These are phyloP conservation scores for Suhomyces anneliseae DNA, from an alignment of 1,139 yeast species.

Conservation along the genomic window DNA sequence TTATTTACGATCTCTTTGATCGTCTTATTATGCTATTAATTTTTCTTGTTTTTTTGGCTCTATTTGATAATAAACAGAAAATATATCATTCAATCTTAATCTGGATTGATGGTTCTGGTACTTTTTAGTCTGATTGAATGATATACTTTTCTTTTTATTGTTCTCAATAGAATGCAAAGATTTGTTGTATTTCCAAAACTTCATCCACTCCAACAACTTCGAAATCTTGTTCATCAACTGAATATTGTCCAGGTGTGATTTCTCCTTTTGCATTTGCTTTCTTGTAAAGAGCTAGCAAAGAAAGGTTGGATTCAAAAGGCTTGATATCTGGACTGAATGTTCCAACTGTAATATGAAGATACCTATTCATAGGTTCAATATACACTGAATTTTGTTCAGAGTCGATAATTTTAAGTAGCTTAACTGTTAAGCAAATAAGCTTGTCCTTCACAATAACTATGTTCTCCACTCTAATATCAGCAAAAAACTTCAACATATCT, in stretches of 20 bases:
- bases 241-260: conserved; percentile 1
- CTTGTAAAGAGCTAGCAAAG: conserved; percentile 15
- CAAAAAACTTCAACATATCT: conserved; percentile 20
- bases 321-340: conserved; percentile 46
- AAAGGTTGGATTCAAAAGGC: conserved; percentile 42
- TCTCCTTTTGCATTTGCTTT: no score
- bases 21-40: no score
- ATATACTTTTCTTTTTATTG: neutral
- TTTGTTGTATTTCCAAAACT: conserved; percentile 17
- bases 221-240: conserved; percentile 1
- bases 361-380: conserved; percentile 39
- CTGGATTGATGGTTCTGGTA: no score
- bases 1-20: no score
- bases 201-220: conserved; percentile 3
- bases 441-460: conserved; percentile 51
- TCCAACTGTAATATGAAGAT: conserved; percentile 79
- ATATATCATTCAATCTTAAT: no score
- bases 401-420: conserved; percentile 30
- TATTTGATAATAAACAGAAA: no score
- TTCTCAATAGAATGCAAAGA: conserved; percentile 19
- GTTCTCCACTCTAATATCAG: conserved; percentile 41
- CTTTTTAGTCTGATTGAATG: neutral
- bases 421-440: conserved; percentile 59
- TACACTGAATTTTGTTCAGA: conserved; percentile 18
- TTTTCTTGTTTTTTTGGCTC: no score